Conservation (phyloP, 1,284 basidiomycete genomes). For the Meira miltonrushii region DNA sequence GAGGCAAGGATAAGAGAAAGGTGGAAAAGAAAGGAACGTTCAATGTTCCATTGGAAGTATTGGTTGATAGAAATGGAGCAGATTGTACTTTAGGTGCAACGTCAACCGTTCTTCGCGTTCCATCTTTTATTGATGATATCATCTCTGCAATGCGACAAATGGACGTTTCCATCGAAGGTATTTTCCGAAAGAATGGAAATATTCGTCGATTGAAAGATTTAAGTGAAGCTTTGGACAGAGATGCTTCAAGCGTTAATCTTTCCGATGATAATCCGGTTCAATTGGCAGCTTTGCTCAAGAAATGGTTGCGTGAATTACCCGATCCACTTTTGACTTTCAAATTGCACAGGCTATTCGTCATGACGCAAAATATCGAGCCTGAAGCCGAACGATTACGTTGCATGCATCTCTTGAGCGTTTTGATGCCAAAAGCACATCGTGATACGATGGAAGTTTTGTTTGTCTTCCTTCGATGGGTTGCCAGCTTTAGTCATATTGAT, state of each 20-base stretch:
- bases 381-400: slow-evolving; percentile 75
- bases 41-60: slow-evolving; percentile 81
- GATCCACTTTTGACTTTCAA: slow-evolving; percentile 94
- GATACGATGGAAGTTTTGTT: slow-evolving; percentile 97
- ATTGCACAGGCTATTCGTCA: slow-evolving; percentile 80
- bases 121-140: slow-evolving; percentile 95
- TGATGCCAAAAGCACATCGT: slow-evolving; percentile 86
- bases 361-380: slow-evolving; percentile 70
- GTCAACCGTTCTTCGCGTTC: slow-evolving; percentile 77
- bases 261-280: slow-evolving; percentile 95
- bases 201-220: slow-evolving; percentile 86
- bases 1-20: slow-evolving; percentile 67
- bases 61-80: slow-evolving; percentile 90
- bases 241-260: slow-evolving; percentile 74
- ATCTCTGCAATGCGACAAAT: slow-evolving; percentile 98
- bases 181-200: slow-evolving; percentile 97
- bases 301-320: slow-evolving; percentile 91
- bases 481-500: slow-evolving; percentile 95
- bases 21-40: slow-evolving; percentile 65
- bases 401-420: slow-evolving; percentile 77
- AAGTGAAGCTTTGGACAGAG: slow-evolving; percentile 86
- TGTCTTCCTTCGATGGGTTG: slow-evolving; percentile 98
- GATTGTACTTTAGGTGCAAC: slow-evolving; percentile 87
- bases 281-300: slow-evolving; percentile 90
- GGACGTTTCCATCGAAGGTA: slow-evolving; percentile 98